Evolutionary conservation across 768 basidiomycete genomes (phyloP), one percentile per base, ranked within the genome.

Genomic region (Multifurca ochricompacta): DNA sequence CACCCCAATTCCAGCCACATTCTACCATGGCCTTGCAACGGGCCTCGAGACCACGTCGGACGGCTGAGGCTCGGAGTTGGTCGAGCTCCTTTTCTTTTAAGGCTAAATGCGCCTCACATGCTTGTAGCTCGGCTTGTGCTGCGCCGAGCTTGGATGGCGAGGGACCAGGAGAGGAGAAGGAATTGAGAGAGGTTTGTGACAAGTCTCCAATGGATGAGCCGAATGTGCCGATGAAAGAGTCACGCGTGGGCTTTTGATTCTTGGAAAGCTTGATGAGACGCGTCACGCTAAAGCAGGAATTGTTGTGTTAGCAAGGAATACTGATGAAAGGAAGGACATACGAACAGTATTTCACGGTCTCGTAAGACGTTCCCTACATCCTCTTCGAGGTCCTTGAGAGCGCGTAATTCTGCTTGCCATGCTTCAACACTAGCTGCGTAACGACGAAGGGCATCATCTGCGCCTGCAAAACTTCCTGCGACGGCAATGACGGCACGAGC

Each of bases 251-350:
- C 70, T 78, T 63, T 69, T 72, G 69, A 61, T 76, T 77, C 45
- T 85, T 87, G 21, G 87, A 87, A 3, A 79, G 81, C 63, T 91
- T 91, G 62, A 91, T 80, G 44, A 91, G 76, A 8, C 88, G 79
- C 1, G 83, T 88, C 18, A 91, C 83, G 1, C 88, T 91, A 18
- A 31, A 6, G 31, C 6, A 8, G 4, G 10, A 6, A 23, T 9
- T 16, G n/a, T 21, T n/a, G 34, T 54, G 34, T 54, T 11, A 50
- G 28, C 34, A 21, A 34, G 19, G 25, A 35, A 40, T 9, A n/a
- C 4, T 21, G 18, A 3, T 18, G 11, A 28, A 28, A 19, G 43
- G 28, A 14, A 6, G 34, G 19, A 46, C n/a, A 34, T n/a, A 59
- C 58, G 39, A 23, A 90, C 89, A 91, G 74, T 59, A 92, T 91